Evolutionary conservation across 352 stramenopile genomes (phyloP).

Genomic region (Globisporangium cylindrosporum): DNA sequence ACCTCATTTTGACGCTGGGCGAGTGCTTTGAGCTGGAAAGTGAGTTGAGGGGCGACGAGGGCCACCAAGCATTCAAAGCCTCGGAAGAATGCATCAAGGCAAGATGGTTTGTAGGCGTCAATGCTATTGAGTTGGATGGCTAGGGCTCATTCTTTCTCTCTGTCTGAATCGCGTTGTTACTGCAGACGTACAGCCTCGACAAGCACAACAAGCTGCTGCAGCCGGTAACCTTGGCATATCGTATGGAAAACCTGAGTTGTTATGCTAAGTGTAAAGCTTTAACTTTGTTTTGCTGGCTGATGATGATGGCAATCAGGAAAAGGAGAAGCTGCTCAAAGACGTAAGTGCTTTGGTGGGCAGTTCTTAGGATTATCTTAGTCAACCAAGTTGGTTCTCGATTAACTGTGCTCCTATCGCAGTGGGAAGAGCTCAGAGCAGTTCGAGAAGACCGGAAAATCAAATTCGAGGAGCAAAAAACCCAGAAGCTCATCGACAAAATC

Average conservation of each 20-base stretch:
- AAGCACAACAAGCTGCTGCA: slow-evolving; percentile 31
- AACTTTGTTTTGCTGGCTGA: not conserved
- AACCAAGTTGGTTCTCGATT: not conserved
- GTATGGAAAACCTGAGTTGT: too few species aligned
- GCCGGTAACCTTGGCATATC: slow-evolving; percentile 15
- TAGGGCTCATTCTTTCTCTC: not conserved
- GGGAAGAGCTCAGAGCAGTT: slow-evolving; percentile 38
- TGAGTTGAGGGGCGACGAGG: slow-evolving; percentile 41
- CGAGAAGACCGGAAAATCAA: slow-evolving; percentile 30
- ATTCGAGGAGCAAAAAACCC: slow-evolving; percentile 27
- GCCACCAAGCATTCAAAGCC: slow-evolving; percentile 43
- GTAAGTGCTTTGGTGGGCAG: slow-evolving; percentile 13
- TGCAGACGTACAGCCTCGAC: slow-evolving; percentile 30
- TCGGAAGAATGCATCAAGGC: slow-evolving; percentile 46
- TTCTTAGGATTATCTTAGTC: too few species aligned
- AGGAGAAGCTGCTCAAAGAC: slow-evolving; percentile 35
- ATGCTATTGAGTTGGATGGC: not conserved
- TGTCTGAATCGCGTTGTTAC: not conserved
- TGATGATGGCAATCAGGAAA: slow-evolving; percentile 20
- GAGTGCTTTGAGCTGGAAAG: slow-evolving; percentile 86
- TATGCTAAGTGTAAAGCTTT: too few species aligned
- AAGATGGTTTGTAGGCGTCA: not conserved
- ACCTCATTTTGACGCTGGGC: slow-evolving; percentile 77
- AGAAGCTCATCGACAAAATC: slow-evolving; percentile 37
- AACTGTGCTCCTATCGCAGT: slow-evolving; percentile 24